Percentiles rank a stretch among this genome's conserved stretches.
Evolutionary conservation across 1,284 basidiomycete species (phyloP).

Genomic region (Heimioporus punctisporus): DNA sequence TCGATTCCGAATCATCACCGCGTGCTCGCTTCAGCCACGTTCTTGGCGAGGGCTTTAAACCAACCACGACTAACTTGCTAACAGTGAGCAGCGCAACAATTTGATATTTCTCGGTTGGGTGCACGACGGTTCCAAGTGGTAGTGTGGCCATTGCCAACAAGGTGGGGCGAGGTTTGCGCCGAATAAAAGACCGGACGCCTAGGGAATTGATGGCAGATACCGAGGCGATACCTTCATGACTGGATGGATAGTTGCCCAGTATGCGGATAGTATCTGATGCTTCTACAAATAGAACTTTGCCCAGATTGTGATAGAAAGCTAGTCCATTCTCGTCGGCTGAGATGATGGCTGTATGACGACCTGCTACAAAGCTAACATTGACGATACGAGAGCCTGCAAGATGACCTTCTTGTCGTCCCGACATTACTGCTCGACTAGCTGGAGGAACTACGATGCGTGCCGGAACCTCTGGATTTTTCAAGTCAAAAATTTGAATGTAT

Average conservation of each 20-base stretch:
- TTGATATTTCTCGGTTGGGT: conserved; percentile 84
- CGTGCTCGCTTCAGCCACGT: conserved; percentile 91
- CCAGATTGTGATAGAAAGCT: conserved; percentile 95
- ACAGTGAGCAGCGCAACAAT: conserved; percentile 90
- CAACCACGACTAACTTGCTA: conserved; percentile 91
- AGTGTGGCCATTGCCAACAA: conserved; percentile 83
- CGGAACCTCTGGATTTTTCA: conserved; percentile 66
- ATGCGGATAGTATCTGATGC: conserved; percentile 95
- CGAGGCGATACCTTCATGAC: conserved; percentile 4
- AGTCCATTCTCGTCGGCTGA: conserved; percentile 92
- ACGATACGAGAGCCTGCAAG: conserved; percentile 85
- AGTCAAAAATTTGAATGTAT: conserved; percentile 86
- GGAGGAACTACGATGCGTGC: conserved; percentile 78
- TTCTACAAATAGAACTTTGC: conserved; percentile 95
- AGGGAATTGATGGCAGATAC: conserved; percentile 15
- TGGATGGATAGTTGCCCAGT: conserved; percentile 84
- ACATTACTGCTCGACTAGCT: conserved; percentile 62
- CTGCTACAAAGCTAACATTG: conserved; percentile 90
- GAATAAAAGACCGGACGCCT: conserved; percentile 26
- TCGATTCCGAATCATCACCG: conserved; percentile 45
- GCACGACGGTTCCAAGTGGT: conserved; percentile 77
- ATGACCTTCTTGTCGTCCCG: conserved; percentile 95
- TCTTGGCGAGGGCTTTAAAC: conserved; percentile 88
- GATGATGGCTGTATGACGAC: conserved; percentile 92
- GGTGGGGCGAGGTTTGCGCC: conserved; percentile 55